Conservation (phyloP, 1,284 basidiomycete species). For the Bondarzewia mesenterica region DNA sequence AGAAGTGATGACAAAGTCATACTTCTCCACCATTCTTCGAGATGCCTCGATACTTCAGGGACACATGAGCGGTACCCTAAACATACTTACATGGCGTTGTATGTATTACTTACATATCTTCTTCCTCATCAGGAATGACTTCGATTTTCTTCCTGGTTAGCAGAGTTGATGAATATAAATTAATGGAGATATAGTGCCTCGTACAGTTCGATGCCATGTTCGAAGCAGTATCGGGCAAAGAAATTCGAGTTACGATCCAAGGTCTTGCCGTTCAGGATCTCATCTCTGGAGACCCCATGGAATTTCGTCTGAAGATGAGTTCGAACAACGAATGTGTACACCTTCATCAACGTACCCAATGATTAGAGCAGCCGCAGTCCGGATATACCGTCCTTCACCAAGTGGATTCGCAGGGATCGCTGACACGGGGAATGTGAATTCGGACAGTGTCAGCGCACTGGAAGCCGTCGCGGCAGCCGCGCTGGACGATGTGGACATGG, state of each 20-base stretch:
- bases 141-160: slow-evolving; percentile 72
- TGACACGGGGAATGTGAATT: slow-evolving; percentile 41
- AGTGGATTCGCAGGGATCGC: slow-evolving; percentile 54
- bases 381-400: slow-evolving; percentile 62
- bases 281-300: no score
- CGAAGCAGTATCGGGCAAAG: slow-evolving; percentile 83
- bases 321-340: background rate
- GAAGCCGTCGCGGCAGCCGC: no score
- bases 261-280: slow-evolving; percentile 83
- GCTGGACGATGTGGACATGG: no score
- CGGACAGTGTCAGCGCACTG: no score
- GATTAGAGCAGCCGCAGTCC: slow-evolving; percentile 63
- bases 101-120: slow-evolving; percentile 66
- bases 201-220: slow-evolving; percentile 79
- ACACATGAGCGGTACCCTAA: background rate
- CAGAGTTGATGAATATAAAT: background rate
- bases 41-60: slow-evolving; percentile 74
- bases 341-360: slow-evolving; percentile 54
- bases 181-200: background rate
- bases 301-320: no score
- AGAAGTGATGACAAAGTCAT: slow-evolving; percentile 84
- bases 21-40: slow-evolving; percentile 69
- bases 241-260: slow-evolving; percentile 81
- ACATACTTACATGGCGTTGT: background rate
- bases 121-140: slow-evolving; percentile 86